Evolutionary conservation across 2,329 filamentous ascomycete species (phyloP).

Genomic region (Aureobasidium melanogenum): DNA sequence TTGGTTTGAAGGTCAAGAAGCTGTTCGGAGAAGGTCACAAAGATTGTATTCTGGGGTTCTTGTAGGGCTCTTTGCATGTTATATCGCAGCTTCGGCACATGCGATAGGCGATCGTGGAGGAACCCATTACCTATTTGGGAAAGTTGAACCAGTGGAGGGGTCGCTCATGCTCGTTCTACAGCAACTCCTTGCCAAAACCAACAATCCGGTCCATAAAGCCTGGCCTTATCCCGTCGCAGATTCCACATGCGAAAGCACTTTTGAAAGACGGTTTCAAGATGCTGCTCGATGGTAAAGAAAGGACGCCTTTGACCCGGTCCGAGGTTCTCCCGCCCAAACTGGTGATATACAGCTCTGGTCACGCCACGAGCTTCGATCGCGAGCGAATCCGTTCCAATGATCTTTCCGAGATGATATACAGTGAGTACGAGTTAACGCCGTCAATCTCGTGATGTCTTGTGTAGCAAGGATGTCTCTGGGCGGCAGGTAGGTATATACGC

Average conservation of each 20-base stretch:
- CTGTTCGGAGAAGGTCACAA: not conserved
- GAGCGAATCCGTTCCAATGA: not conserved
- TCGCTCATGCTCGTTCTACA: not conserved
- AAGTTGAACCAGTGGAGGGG: not conserved
- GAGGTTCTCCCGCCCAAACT: not conserved
- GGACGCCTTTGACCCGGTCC: not conserved
- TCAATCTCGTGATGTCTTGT: not conserved
- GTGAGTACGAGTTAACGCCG: not conserved
- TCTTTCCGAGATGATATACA: not conserved
- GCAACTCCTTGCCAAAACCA: not conserved
- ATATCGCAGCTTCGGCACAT: not conserved
- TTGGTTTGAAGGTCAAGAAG: not conserved
- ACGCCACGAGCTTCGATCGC: not conserved
- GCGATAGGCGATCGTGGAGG: not conserved
- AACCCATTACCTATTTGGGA: not conserved
- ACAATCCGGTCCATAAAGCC: not conserved
- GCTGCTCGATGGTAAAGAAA: not conserved
- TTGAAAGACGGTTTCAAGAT: not conserved
- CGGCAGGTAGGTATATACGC: not conserved
- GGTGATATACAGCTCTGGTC: not conserved
- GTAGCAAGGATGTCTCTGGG: not conserved
- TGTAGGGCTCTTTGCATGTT: not conserved
- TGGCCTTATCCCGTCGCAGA: not conserved
- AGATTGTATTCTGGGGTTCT: not conserved
- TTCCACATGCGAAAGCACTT: not conserved